These are phyloP conservation scores for Pestalotiopsis sp. DNA, from an alignment of 2,329 filamentous ascomycete species.

Conservation along the genomic window DNA sequence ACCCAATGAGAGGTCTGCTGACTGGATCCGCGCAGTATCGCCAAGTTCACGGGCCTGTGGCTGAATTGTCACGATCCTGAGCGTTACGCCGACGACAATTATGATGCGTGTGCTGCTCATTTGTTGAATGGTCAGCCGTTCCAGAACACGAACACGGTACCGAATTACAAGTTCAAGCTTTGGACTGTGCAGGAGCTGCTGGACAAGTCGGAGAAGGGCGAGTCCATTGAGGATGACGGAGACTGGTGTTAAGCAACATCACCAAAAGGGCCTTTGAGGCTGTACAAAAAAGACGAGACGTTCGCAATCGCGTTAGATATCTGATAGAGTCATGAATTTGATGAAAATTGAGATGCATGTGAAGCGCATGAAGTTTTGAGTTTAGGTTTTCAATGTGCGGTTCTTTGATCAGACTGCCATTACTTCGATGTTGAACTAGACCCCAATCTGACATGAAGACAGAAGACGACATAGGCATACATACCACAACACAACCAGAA, in stretches of 20 bases:
- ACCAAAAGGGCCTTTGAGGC: no score
- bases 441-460: no score
- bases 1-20: background rate
- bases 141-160: conserved; percentile 32
- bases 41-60: conserved; percentile 23
- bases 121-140: conserved; percentile 26
- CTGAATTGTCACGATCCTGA: conserved; percentile 31
- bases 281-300: no score
- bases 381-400: no score
- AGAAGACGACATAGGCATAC: no score
- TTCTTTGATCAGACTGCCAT: no score
- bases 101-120: conserved; percentile 23
- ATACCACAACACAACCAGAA: no score
- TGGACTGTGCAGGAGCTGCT: conserved; percentile 28
- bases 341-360: no score
- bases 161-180: conserved; percentile 27
- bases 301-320: no score
- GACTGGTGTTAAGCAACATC: background rate
- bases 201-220: background rate
- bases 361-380: no score
- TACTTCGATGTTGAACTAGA: no score
- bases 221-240: conserved; percentile 3
- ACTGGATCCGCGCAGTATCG: conserved; percentile 12
- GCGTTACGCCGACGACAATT: conserved; percentile 31
- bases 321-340: no score